These are phyloP conservation scores for Corchorus capsularis DNA, from an alignment of 345 rosid genomes.

Conservation along the genomic window DNA sequence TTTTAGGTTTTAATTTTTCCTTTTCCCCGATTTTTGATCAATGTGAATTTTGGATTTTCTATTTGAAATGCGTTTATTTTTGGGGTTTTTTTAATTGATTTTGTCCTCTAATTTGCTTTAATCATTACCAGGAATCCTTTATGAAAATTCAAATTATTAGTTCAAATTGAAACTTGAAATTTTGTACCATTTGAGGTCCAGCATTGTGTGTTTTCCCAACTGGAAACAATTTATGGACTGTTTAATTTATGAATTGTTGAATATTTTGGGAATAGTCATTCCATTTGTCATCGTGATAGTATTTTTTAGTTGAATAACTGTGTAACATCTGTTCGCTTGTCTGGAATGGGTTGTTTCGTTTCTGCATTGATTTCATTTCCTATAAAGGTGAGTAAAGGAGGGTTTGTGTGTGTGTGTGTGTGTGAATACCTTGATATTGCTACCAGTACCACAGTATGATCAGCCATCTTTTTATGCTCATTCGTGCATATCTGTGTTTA, in stretches of 20 bases:
- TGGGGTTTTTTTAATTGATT: neutral
- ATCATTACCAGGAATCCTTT: neutral
- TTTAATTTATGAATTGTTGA: neutral
- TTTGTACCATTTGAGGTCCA: neutral
- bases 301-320: neutral
- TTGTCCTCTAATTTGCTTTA: neutral
- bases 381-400: neutral
- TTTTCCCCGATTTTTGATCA: neutral
- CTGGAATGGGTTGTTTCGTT: neutral
- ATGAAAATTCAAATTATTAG: neutral
- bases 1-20: neutral
- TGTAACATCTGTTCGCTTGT: neutral
- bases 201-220: neutral
- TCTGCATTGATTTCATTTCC: neutral
- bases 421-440: neutral
- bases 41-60: neutral
- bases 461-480: neutral
- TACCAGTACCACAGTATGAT: too few relatives aligned
- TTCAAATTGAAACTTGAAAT: neutral
- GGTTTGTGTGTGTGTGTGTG: neutral
- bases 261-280: neutral
- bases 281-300: neutral
- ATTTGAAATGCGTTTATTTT: neutral
- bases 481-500: neutral
- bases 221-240: neutral